Conservation (phyloP, 1,284 basidiomycete genomes). For the Boletus smithii region DNA sequence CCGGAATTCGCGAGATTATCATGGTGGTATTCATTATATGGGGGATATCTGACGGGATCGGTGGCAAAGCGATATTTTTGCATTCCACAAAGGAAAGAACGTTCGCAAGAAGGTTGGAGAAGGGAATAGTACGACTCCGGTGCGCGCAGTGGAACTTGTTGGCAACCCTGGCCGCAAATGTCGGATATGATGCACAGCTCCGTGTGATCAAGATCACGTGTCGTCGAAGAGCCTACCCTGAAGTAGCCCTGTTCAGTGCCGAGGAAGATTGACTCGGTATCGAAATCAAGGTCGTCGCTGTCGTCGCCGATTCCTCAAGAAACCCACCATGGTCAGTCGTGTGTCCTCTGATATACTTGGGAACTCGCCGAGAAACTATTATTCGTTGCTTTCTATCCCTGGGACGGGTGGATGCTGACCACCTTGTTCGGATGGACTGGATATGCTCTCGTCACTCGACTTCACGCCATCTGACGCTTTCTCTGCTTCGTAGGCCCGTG, state of each 20-base stretch:
- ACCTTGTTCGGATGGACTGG: slow-evolving; percentile 22
- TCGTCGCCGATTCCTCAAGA: slow-evolving; percentile 30
- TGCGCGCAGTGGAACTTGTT: slow-evolving; percentile 2
- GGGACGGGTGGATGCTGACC: slow-evolving; percentile 27
- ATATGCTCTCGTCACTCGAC: slow-evolving; percentile 4
- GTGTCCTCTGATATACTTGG: slow-evolving; percentile 1
- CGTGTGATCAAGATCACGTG: slow-evolving; percentile 24
- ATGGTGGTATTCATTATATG: slow-evolving; percentile 19
- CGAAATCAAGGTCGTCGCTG: slow-evolving; percentile 24
- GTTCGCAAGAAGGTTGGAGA: slow-evolving; percentile 1
- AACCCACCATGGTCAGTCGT: slow-evolving; percentile 32
- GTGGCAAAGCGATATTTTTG: slow-evolving; percentile 11
- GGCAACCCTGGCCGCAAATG: too few species aligned
- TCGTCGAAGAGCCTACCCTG: slow-evolving; percentile 14
- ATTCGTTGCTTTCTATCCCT: not conserved
- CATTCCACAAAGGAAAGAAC: slow-evolving; percentile 22
- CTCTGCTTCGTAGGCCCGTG: slow-evolving; percentile 70
- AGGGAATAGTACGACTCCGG: slow-evolving; percentile 1
- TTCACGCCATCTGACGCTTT: slow-evolving; percentile 16
- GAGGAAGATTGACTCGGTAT: slow-evolving; percentile 4
- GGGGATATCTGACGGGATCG: slow-evolving; percentile 16
- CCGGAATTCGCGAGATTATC: slow-evolving; percentile 14
- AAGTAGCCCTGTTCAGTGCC: slow-evolving; percentile 1
- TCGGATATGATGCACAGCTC: slow-evolving; percentile 2
- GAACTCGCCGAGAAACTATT: not conserved